These are phyloP conservation scores for Crassisporium funariophilum DNA, from an alignment of 768 basidiomycete genomes.

Conservation along the genomic window DNA sequence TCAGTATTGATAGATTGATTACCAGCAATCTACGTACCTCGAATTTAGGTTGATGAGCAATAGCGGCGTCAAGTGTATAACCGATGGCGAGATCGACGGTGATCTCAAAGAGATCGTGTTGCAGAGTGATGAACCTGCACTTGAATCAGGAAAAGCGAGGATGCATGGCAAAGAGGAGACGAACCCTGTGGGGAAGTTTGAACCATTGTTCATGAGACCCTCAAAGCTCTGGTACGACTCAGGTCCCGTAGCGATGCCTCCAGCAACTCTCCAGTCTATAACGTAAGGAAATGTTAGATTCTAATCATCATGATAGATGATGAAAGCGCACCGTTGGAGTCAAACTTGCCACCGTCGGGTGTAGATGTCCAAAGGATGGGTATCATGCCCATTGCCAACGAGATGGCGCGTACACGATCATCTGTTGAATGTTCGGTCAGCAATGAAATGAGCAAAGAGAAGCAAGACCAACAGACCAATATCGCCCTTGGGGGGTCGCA, in stretches of 20 bases:
- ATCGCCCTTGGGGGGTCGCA: slow-evolving; percentile 84
- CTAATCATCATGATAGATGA: not conserved
- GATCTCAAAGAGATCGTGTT: slow-evolving; percentile 83
- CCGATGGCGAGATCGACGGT: slow-evolving; percentile 90
- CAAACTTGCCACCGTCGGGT: slow-evolving; percentile 56
- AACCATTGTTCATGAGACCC: slow-evolving; percentile 67
- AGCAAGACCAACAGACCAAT: slow-evolving; percentile 47
- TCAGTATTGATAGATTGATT: slow-evolving; percentile 4
- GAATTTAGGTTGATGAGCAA: slow-evolving; percentile 64
- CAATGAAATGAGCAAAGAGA: not conserved
- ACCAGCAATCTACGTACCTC: slow-evolving; percentile 43
- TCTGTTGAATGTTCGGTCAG: slow-evolving; percentile 43
- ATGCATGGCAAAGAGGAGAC: slow-evolving; percentile 19
- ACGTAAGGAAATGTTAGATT: not conserved
- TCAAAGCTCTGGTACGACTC: slow-evolving; percentile 68
- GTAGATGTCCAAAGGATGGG: slow-evolving; percentile 88
- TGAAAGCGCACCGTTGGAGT: slow-evolving; percentile 73
- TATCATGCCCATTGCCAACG: slow-evolving; percentile 86
- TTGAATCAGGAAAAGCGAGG: not conserved
- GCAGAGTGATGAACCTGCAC: slow-evolving; percentile 78
- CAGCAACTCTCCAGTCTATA: slow-evolving; percentile 82
- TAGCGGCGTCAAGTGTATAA: slow-evolving; percentile 79
- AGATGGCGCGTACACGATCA: slow-evolving; percentile 90
- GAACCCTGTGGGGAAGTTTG: slow-evolving; percentile 56
- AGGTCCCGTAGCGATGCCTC: slow-evolving; percentile 60